Evolutionary conservation across 371 early-diverging fungal genomes (phyloP), one percentile per base, ranked within the genome.

Genomic region (Paraphysoderma sedebokerense): DNA sequence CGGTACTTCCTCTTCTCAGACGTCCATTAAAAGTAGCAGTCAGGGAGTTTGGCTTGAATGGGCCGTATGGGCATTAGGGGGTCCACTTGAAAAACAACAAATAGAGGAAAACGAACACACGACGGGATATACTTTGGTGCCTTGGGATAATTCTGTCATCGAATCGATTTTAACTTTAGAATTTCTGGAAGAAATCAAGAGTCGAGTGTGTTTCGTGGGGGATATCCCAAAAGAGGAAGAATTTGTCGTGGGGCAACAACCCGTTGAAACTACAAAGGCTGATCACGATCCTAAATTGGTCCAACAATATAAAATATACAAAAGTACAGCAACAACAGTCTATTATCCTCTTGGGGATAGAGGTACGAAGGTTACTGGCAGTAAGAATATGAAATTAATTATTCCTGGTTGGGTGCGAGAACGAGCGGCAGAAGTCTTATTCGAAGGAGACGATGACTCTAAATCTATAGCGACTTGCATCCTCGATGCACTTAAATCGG

Each of bases 381-480:
- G 31, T 13, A 28, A 32, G 19, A 42, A 42, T 31, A 42, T 42
- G 42, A 42, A 42, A 22, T 42, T 85, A 45, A 56, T 55, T 24
- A 61, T 92, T 17, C 92, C 92, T 13, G 81, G 83, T 0, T 92
- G 91, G 91, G 67, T 92, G 20, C 72, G 87, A 2, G 90, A 85
- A 52, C 74, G 84, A 27, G 76, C 85, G 0, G 72, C 73, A 3
- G 92, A 89, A 48, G 73, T 84, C 0, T 51, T 90, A 28, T 82
- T 89, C 63, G 77, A 77, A 28, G 88, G 88, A 0, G 83, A 86
- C 54, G 78, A 77, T 32, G 80, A 82, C 32, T 53, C 46, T 36
- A 69, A 76, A 20, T 62, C 67, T 6, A 42, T 84, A 13, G 68
- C 72, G 7, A 69, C 74, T 15, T 60, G 68, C 34, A 63, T 81